phyloP scores from a whole-genome alignment of 495 filamentous ascomycete genomes.

The Daldinia loculata region DNA sequence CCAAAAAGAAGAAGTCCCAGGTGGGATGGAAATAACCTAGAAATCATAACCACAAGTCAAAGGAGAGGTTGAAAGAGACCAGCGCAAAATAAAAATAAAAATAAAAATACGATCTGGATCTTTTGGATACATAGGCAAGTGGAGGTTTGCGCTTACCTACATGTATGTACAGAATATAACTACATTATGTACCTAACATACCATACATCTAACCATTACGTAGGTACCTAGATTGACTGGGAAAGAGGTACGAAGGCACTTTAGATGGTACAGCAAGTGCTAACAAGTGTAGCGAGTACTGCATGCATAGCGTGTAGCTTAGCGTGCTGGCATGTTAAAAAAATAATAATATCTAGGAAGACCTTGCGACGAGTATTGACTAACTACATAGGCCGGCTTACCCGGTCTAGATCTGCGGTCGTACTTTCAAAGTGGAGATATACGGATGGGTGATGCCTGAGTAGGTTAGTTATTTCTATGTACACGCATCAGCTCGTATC shows the following conservation, averaged over 20 bases:
- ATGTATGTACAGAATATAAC: not conserved
- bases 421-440: conserved; percentile 20
- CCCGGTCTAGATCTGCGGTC: conserved; percentile 18
- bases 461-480: conserved; percentile 22
- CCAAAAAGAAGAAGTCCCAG: conserved; percentile 20
- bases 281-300: not conserved
- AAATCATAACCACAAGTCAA: conserved; percentile 18
- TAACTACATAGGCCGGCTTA: conserved; percentile 7
- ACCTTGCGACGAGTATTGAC: conserved; percentile 1
- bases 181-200: no score
- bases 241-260: not conserved
- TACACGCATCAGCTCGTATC: conserved; percentile 30
- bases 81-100: not conserved
- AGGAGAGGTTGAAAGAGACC: not conserved
- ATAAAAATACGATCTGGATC: not conserved
- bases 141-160: conserved; percentile 23
- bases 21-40: conserved; percentile 19
- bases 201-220: not conserved
- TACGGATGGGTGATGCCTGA: conserved; percentile 22
- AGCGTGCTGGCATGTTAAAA: not conserved
- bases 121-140: conserved; percentile 9
- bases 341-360: not conserved
- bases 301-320: not conserved
- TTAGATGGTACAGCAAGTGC: conserved; percentile 1
- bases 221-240: not conserved